Percentiles rank a stretch among this genome's conserved stretches.
phyloP scores from a whole-genome alignment of 352 stramenopile genomes.

The Phytophthora hibernalis region DNA sequence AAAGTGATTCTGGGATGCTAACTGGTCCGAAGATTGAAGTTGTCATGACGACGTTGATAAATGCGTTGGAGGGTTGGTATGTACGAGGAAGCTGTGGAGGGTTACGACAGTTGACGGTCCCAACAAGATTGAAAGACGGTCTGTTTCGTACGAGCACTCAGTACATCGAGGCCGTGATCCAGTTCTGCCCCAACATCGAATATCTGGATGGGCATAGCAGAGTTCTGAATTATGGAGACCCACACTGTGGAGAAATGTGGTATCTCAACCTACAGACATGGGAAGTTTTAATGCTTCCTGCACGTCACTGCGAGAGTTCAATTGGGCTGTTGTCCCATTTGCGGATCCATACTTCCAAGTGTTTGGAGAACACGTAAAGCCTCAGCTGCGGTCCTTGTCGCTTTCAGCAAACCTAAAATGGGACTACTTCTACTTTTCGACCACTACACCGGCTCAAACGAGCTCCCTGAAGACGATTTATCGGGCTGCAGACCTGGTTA shows the following conservation, averaged over 20 bases:
- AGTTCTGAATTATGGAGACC: background rate
- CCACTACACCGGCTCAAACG: background rate
- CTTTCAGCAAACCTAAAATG: background rate
- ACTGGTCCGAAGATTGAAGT: background rate
- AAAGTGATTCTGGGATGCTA: background rate
- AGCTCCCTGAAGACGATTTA: background rate
- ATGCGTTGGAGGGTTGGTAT: background rate
- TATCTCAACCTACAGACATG: conserved; percentile 2
- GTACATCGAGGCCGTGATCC: background rate
- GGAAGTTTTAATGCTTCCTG: conserved; percentile 7
- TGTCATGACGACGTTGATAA: background rate
- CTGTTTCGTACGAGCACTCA: background rate
- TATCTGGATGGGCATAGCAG: conserved; percentile 1
- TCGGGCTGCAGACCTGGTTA: background rate
- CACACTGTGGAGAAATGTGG: background rate
- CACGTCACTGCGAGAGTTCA: conserved; percentile 1
- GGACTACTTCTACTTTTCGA: background rate
- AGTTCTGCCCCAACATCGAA: conserved; percentile 5
- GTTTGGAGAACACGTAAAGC: conserved; percentile 12
- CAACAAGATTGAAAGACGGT: background rate
- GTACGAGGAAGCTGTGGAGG: too few species aligned
- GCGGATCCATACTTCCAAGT: conserved; percentile 12
- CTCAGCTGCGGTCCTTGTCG: conserved; percentile 6
- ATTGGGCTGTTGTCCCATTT: conserved; percentile 6
- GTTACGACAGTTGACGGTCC: background rate